Evolutionary conservation across 169 alveolate species (phyloP), one percentile per base, ranked within the genome.

Genomic region (Cryptosporidium felis): DNA sequence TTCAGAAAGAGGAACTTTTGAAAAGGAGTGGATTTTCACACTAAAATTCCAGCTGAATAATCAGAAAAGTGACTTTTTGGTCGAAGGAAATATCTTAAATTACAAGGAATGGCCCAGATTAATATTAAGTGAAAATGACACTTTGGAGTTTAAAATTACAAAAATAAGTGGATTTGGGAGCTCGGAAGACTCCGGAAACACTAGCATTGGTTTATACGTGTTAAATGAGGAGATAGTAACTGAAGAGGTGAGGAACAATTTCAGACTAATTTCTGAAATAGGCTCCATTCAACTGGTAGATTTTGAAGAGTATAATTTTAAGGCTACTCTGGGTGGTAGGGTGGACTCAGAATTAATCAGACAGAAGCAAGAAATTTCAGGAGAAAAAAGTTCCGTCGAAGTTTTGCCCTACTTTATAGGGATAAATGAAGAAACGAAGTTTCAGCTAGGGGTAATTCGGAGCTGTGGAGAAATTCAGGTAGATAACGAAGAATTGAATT

Each of bases 391-490:
- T 5, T 56, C 63, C 26, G 32, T 56, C 1, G 63, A 45, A 18
- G 40, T 28, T 23, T 46, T 65, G 10, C 59, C 81, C 10, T 65
- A 46, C 23, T 49, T 65, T 47, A 45, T 65, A 65, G 23, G 14
- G 14, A 8, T 32, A 56, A 36, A 36, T 8, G 58, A 56, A 32
- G 32, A 51, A 8, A 49, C 30, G 23, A 47, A 21, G 9, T 34
- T 74, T 2, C 67, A 74, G 21, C 26, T 74, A 6, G 59, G 60
- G 5, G 56, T 40, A 5, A 6, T 44, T n/a, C 41, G 40, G 18
- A 66, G 32, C 30, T 74, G 85, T 38, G 85, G 63, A 10, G 3
- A 3, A 38, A 30, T 74, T 8, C 32, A 74, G 26, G 8, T 74
- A 6, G 23, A n/a, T 5, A 49, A 53, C 23, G 34, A 38, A 1